Evolutionary conservation across 2,329 filamentous ascomycete species (phyloP), one percentile per base, ranked within the genome.

Genomic region (Penicillium sclerotiorum): DNA sequence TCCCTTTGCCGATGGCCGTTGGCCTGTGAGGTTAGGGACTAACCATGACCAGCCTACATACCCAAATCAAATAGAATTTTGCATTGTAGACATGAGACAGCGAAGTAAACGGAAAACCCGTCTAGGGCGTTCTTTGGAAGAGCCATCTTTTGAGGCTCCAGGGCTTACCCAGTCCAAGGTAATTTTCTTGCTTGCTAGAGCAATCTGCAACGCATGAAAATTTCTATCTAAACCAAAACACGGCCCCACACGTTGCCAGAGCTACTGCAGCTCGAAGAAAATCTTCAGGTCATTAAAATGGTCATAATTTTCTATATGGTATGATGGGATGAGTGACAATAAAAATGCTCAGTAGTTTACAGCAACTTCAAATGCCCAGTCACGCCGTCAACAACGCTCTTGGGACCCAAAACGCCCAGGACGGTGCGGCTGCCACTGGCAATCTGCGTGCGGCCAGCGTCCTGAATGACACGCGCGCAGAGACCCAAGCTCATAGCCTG

Each of bases 401-500:
- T 92, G 0, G 93, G 93, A 21, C 87, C 93, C 50, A 84, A 74
- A 27, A 93, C 85, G 1, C 94, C 94, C 44, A 99, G 77, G 35
- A 99, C 94, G 0, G 94, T 99, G 70, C 90, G 82, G 70, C 91
- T 96, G 15, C 94, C 93, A 36, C 88, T 86, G 45, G 91, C 92
- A 71, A 99, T 97, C 81, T 99, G 94, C 38, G 94, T 99, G 54
- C 94, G 83, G 12, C 94, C 94, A n/a, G 94, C 94, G 73, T 99
- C 94, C 64, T 89, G 86, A 59, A 99, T 93, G 45, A 96, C 85
- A 70, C 93, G 88, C 45, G 93, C 90, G 53, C 90, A 92, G 51
- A 99, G 73, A 1, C 94, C 93, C 50, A 96, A 70, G 67, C 86
- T 90, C 55, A 90, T 80, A 3, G 94, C 94, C 70, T 87, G 85